Percentiles rank a stretch among this genome's conserved stretches.
These are phyloP conservation scores for Coriolopsis trogii DNA, from an alignment of 1,284 basidiomycete species.

Conservation along the genomic window DNA sequence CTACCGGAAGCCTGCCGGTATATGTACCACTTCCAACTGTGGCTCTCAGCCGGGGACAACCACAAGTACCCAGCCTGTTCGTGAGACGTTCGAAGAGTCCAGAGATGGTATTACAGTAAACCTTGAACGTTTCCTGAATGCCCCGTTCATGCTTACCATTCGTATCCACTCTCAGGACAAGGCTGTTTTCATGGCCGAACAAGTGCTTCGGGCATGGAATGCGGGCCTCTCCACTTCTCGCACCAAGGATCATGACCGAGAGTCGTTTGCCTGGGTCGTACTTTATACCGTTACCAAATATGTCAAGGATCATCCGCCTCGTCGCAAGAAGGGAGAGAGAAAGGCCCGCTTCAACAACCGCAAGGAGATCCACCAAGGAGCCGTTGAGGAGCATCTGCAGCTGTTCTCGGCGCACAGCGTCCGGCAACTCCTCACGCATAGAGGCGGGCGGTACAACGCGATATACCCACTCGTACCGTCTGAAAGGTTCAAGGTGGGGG, in stretches of 20 bases:
- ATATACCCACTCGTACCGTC: too few species aligned
- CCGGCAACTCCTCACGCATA: background rate
- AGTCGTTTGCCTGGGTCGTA: background rate
- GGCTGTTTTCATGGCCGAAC: background rate
- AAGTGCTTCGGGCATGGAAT: background rate
- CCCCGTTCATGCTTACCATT: background rate
- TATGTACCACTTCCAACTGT: too few species aligned
- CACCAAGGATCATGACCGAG: background rate
- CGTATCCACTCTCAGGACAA: background rate
- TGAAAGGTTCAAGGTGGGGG: too few species aligned
- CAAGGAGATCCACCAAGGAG: too few species aligned
- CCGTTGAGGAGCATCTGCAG: too few species aligned
- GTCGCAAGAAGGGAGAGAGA: background rate
- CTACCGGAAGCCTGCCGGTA: too few species aligned
- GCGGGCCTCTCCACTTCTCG: background rate
- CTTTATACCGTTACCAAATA: background rate
- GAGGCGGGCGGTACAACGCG: background rate
- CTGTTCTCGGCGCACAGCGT: background rate
- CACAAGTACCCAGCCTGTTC: too few species aligned
- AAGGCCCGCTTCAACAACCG: background rate
- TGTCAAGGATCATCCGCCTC: background rate
- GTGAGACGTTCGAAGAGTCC: too few species aligned
- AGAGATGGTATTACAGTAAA: background rate
- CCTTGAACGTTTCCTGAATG: too few species aligned
- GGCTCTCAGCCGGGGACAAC: too few species aligned